These are phyloP conservation scores for Lichtheimia ramosa DNA, from an alignment of 371 early-diverging fungal species.

Conservation along the genomic window DNA sequence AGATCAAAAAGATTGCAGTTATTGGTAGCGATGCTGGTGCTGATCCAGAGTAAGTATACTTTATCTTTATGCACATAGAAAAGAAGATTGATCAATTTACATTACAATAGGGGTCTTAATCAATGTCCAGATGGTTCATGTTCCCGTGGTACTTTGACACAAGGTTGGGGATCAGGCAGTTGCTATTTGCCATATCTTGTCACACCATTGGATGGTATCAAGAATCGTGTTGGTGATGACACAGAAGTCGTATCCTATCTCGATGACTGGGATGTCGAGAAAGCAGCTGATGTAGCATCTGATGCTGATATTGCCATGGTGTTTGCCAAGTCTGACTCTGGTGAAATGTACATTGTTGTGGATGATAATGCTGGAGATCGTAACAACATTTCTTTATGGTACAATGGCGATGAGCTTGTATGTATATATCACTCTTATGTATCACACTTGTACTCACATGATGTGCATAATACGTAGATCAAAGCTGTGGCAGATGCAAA, in stretches of 20 bases:
- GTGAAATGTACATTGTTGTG: slow-evolving; percentile 48
- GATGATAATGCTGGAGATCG: slow-evolving; percentile 57
- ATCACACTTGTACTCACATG: neutral
- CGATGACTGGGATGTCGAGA: slow-evolving; percentile 28
- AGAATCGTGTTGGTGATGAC: slow-evolving; percentile 24
- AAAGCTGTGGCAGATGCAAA: slow-evolving; percentile 43
- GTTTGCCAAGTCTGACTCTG: slow-evolving; percentile 58
- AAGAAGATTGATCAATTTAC: neutral
- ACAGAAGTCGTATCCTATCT: neutral
- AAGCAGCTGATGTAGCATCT: slow-evolving; percentile 35
- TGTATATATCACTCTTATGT: neutral
- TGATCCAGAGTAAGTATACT: slow-evolving; percentile 22
- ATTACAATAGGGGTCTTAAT: slow-evolving; percentile 18
- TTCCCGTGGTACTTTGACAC: slow-evolving; percentile 51
- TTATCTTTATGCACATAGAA: neutral
- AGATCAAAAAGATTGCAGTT: slow-evolving; percentile 35
- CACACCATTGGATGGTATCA: slow-evolving; percentile 43
- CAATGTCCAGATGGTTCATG: slow-evolving; percentile 27
- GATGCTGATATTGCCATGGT: slow-evolving; percentile 58
- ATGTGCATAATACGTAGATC: slow-evolving; percentile 20
- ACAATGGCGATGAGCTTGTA: slow-evolving; percentile 60
- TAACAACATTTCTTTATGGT: slow-evolving; percentile 57
- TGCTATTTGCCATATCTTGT: slow-evolving; percentile 58
- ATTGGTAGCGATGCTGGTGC: slow-evolving; percentile 53
- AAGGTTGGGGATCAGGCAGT: slow-evolving; percentile 69